Base-by-base conservation (phyloP, 2,329 filamentous ascomycete genomes). In the Eurotiales sp. region DNA sequence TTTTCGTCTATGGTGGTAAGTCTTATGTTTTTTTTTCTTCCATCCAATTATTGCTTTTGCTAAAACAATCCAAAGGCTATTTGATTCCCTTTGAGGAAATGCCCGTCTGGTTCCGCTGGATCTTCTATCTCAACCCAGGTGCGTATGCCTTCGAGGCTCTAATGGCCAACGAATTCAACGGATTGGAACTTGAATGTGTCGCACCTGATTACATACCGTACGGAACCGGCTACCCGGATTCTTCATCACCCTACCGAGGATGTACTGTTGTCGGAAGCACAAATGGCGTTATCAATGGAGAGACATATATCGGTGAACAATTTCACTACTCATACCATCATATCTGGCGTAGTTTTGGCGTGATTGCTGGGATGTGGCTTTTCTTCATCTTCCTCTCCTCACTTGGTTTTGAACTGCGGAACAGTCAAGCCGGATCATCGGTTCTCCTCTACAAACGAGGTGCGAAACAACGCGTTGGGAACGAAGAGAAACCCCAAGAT, bases 381-480 rank as follows among this genome's bases (percentile, higher is more conserved):
- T 84, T 82, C 56, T 95, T 95, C 72, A 76, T 95, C 5, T 68
- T 82, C 14, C 70, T 87, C 46, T 90, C 95, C 56, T 83, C 88
- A 1, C 75, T 87, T 10, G 76, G 91, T 0, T 89, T 89, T 58
- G 90, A 95, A 64, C 74, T 85, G 3, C 56, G 56, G 2, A 66
- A 68, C 37, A 62, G 53, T 30, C 60, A 64, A 34, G 56, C 55
- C 11, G 64, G 65, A 0, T 66, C 65, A 1, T 68, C 66, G 0
- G 61, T 68, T 1, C 50, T 69, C 1, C 58, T 69, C 4, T 68
- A 67, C 52, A 68, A 65, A 43, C 61, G 66, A 2, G 65, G 64
- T 2, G 59, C 60, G 29, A 51, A 65, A 42, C 65, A 57, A n/a
- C 25, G 23, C 19, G 4, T 3, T 11, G 17, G n/a, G 8, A 14